Conservation (phyloP, 805 yeast genomes). For the Sugiyamaella americana region DNA sequence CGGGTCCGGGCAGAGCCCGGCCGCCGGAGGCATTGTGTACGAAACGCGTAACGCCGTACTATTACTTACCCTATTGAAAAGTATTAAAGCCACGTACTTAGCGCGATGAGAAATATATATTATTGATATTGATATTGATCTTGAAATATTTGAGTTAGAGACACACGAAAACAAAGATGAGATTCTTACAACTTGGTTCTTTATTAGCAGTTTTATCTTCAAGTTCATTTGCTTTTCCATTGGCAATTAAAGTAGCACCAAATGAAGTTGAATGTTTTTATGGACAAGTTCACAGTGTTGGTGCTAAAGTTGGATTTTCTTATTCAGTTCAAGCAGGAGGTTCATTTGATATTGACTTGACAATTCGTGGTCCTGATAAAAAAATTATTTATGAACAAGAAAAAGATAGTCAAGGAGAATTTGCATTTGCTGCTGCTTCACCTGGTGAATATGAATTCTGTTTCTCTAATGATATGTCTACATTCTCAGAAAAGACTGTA, state of each 20-base stretch:
- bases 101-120: no score
- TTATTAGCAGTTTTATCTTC: background rate
- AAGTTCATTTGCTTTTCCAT: constrained; percentile 39
- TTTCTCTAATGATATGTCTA: constrained; percentile 74
- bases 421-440: constrained; percentile 56
- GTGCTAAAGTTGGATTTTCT: constrained; percentile 61
- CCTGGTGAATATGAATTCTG: constrained; percentile 85
- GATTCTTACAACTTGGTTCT: background rate
- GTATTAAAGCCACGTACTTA: background rate
- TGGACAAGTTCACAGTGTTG: constrained; percentile 54
- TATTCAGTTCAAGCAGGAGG: constrained; percentile 84
- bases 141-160: no score
- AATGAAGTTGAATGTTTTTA: constrained; percentile 69
- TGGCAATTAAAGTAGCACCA: constrained; percentile 71
- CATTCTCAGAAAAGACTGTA: constrained; percentile 74
- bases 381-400: constrained; percentile 46
- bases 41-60: background rate
- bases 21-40: no score
- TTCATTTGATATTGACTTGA: constrained; percentile 70
- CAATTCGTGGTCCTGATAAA: constrained; percentile 49
- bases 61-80: background rate
- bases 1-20: no score
- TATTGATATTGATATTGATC: no score
- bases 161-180: no score
- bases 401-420: constrained; percentile 75